Percentiles rank a stretch among this genome's conserved stretches.
These are phyloP conservation scores for Coemansia sp. DNA, from an alignment of 192 early-diverging fungal species.

Conservation along the genomic window DNA sequence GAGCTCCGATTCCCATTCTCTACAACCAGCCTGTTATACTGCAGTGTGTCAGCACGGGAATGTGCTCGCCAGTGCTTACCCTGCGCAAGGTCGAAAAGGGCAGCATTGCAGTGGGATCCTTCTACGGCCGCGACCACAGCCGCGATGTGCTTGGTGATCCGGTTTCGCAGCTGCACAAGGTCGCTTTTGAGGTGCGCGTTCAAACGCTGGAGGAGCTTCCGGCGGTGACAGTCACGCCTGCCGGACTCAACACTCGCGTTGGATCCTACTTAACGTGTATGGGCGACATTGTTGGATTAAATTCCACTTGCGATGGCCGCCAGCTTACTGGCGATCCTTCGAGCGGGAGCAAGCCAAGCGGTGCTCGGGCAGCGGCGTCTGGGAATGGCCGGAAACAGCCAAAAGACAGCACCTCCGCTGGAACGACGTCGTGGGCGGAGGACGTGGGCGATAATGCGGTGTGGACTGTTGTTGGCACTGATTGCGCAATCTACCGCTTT, in stretches of 20 bases:
- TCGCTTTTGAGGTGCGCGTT: constrained; percentile 76
- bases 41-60: constrained; percentile 84
- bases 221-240: constrained; percentile 46
- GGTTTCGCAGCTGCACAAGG: constrained; percentile 88
- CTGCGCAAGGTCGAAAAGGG: constrained; percentile 86
- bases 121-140: constrained; percentile 42
- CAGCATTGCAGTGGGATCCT: constrained; percentile 70
- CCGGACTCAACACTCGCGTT: constrained; percentile 41
- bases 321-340: constrained; percentile 25
- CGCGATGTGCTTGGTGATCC: constrained; percentile 76
- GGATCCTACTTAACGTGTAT: constrained; percentile 69
- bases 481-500: constrained; percentile 50
- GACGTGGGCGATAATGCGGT: constrained; percentile 87
- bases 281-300: constrained; percentile 77
- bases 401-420: constrained; percentile 39
- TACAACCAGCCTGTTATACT: constrained; percentile 90
- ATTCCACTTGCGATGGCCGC: constrained; percentile 50
- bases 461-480: constrained; percentile 92
- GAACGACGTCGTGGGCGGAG: constrained; percentile 67
- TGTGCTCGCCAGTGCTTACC: constrained; percentile 78
- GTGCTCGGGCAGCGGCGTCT: constrained; percentile 18
- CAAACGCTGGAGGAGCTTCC: constrained; percentile 50
- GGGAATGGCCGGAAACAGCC: constrained; percentile 37
- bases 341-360: constrained; percentile 8
- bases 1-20: constrained; percentile 69